These are phyloP conservation scores for Colletotrichum spinosum DNA, from an alignment of 2,329 filamentous ascomycete genomes.

Conservation along the genomic window DNA sequence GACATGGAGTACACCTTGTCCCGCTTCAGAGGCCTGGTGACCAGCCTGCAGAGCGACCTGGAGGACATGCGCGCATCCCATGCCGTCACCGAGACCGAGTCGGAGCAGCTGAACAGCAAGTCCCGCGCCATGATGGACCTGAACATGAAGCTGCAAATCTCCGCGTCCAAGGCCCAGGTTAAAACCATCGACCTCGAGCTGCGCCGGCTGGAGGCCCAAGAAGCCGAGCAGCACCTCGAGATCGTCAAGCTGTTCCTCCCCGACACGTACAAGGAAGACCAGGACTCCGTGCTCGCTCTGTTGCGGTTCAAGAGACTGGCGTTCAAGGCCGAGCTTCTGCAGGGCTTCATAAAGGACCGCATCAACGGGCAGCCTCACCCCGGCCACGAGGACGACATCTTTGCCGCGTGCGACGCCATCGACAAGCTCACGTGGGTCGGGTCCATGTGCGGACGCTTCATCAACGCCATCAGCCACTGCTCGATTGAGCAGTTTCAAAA, in stretches of 20 bases:
- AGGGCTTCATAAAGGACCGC: conserved; percentile 82
- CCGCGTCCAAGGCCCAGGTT: conserved; percentile 89
- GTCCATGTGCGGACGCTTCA: conserved; percentile 85
- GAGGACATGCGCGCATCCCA: conserved; percentile 94
- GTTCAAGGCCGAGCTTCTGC: conserved; percentile 87
- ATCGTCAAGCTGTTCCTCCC: conserved; percentile 92
- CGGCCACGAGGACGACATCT: conserved; percentile 80
- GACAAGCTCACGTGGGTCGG: conserved; percentile 89
- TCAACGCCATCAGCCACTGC: conserved; percentile 82
- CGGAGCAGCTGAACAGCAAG: conserved; percentile 87
- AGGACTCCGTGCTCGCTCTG: conserved; percentile 88
- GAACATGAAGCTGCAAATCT: conserved; percentile 92
- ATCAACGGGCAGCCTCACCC: conserved; percentile 73
- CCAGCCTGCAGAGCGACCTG: conserved; percentile 84
- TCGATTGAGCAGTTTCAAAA: conserved; percentile 81
- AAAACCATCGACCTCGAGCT: conserved; percentile 96
- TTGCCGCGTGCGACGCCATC: conserved; percentile 82
- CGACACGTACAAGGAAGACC: conserved; percentile 82
- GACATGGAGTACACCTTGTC: conserved; percentile 92
- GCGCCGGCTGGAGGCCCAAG: conserved; percentile 86
- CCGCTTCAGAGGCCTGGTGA: conserved; percentile 89
- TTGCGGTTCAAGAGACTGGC: conserved; percentile 88
- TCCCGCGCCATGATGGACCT: conserved; percentile 97
- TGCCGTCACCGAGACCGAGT: conserved; percentile 91
- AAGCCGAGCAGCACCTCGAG: conserved; percentile 86